A percentile compares a stretch with the other conserved stretches of the same genome.
phyloP scores from a whole-genome alignment of 2,329 filamentous ascomycete species.

The Ascochyta clinopodiicola region DNA sequence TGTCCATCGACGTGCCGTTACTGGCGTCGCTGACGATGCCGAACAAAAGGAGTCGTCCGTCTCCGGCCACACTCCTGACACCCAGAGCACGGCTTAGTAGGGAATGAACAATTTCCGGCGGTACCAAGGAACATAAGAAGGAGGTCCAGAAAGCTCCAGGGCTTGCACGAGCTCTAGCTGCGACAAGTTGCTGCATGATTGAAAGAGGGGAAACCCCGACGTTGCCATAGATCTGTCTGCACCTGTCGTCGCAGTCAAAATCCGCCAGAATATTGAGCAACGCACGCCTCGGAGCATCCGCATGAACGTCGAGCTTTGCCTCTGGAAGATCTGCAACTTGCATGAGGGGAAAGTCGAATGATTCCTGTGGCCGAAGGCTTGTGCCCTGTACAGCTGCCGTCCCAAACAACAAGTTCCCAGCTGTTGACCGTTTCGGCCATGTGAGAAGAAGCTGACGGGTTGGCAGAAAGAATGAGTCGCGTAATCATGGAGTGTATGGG shows the following conservation, averaged over 20 bases:
- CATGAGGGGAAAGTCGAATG: neutral
- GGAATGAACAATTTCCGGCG: neutral
- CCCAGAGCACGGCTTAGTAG: neutral
- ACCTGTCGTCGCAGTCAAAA: neutral
- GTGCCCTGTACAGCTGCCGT: neutral
- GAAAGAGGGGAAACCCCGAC: neutral
- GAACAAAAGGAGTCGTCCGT: neutral
- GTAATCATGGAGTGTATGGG: neutral
- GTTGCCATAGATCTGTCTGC: neutral
- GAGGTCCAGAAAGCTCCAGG: constrained; percentile 1
- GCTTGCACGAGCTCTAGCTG: neutral
- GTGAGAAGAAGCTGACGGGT: neutral
- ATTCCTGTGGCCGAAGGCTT: neutral
- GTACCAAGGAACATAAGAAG: neutral
- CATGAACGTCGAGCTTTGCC: neutral
- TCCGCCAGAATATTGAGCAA: neutral
- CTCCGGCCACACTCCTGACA: too few relatives aligned
- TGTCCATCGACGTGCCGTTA: neutral
- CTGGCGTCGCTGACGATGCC: neutral
- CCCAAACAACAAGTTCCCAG: neutral
- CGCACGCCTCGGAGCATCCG: neutral
- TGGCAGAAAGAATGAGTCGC: neutral
- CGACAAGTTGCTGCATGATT: neutral
- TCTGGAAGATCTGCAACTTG: neutral
- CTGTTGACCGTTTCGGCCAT: neutral